Evolutionary conservation across 371 early-diverging fungal species (phyloP).

Genomic region (Haplosporangium sp.): DNA sequence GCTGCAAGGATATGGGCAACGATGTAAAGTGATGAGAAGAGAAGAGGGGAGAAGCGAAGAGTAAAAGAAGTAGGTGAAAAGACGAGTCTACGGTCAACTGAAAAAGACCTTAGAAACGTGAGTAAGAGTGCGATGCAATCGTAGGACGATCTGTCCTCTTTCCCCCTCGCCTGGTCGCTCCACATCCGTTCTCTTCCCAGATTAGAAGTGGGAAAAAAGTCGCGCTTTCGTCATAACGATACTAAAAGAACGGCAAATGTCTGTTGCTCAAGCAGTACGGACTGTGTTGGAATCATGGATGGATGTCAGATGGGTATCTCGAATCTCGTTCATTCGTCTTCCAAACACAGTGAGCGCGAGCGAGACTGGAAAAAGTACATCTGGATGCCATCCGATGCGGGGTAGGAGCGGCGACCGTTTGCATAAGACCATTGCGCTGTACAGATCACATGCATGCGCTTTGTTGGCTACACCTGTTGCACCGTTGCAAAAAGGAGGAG

Average conservation of each 20-base stretch:
- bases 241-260: constrained; percentile 26
- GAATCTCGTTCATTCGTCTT: constrained; percentile 16
- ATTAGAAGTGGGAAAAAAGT: constrained; percentile 14
- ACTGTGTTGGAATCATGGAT: constrained; percentile 27
- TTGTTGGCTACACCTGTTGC: neutral
- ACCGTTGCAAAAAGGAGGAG: constrained; percentile 10
- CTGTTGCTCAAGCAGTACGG: constrained; percentile 6
- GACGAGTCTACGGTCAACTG: neutral
- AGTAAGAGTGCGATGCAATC: constrained; percentile 6
- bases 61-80: neutral
- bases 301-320: constrained; percentile 28
- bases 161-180: constrained; percentile 5
- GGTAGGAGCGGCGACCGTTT: neutral
- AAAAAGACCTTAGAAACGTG: neutral
- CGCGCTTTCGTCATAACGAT: constrained; percentile 47
- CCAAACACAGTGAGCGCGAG: neutral
- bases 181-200: constrained; percentile 43
- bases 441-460: neutral
- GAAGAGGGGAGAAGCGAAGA: neutral
- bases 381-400: neutral
- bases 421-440: neutral
- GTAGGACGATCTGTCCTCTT: constrained; percentile 25
- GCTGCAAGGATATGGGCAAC: neutral
- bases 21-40: neutral
- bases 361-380: neutral